Percentiles rank a stretch among this genome's conserved stretches.
phyloP scores from a whole-genome alignment of 306 rosid genomes.

The Carpinus viminea region DNA sequence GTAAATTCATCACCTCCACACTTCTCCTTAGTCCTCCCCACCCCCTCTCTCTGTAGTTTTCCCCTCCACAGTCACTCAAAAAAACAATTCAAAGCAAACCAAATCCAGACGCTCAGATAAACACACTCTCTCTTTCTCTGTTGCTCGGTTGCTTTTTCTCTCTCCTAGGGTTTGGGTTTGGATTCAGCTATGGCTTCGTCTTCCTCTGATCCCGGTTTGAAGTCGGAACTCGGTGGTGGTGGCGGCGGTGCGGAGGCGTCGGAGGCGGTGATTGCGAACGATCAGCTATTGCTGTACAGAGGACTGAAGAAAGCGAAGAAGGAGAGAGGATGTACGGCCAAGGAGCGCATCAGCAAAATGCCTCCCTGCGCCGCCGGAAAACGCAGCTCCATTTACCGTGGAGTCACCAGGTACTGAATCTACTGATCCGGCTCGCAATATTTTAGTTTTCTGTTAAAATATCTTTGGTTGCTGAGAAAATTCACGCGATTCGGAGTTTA shows the following conservation, averaged over 20 bases:
- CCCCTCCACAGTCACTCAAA: slow-evolving; percentile 34
- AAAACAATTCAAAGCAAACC: slow-evolving; percentile 6
- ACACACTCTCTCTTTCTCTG: slow-evolving; percentile 18
- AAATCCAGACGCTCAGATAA: slow-evolving; percentile 3
- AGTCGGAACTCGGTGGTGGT: slow-evolving; percentile 46
- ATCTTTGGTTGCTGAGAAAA: slow-evolving; percentile 21
- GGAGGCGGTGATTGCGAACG: slow-evolving; percentile 53
- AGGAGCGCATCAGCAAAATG: slow-evolving; percentile 98
- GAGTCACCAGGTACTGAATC: slow-evolving; percentile 74
- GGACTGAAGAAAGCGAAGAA: slow-evolving; percentile 93
- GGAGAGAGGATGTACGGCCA: slow-evolving; percentile 94
- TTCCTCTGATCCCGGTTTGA: slow-evolving; percentile 77
- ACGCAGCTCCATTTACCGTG: slow-evolving; percentile 97
- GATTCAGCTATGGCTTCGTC: slow-evolving; percentile 71
- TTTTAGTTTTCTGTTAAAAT: too few relatives aligned
- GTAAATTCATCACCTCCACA: slow-evolving; percentile 29
- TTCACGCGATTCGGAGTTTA: neutral
- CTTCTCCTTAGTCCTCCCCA: neutral
- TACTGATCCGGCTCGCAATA: slow-evolving; percentile 7
- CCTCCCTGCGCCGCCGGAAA: slow-evolving; percentile 98
- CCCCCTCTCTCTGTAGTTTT: slow-evolving; percentile 24
- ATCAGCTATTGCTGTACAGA: slow-evolving; percentile 71
- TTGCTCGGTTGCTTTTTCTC: slow-evolving; percentile 6
- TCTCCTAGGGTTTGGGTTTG: slow-evolving; percentile 45
- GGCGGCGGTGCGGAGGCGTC: slow-evolving; percentile 28